Conservation (phyloP, 225 moss, liverwort and hornwort genomes). For the Lunularia cruciata region DNA sequence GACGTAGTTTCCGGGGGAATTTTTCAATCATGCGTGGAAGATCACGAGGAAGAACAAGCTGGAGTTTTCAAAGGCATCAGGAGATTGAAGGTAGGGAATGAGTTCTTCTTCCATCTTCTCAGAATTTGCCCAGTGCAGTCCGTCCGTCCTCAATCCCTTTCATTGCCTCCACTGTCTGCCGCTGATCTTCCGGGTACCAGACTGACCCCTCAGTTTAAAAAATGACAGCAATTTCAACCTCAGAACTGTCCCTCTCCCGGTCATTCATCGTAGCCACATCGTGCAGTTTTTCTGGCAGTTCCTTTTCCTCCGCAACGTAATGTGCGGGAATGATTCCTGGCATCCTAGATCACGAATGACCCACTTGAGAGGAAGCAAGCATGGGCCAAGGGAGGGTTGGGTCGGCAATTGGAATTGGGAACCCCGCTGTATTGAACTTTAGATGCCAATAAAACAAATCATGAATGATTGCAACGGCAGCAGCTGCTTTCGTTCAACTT, state of each 20-base stretch:
- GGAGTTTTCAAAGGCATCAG: constrained; percentile 24
- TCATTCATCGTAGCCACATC: too few species aligned
- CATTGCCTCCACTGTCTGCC: neutral
- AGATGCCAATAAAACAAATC: neutral
- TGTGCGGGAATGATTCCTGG: too few species aligned
- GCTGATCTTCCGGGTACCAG: neutral
- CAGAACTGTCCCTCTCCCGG: neutral
- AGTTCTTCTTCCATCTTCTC: neutral
- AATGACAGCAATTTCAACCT: neutral
- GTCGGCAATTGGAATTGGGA: neutral
- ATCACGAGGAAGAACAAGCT: constrained; percentile 18
- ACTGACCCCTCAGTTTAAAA: too few species aligned
- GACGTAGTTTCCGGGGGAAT: constrained; percentile 5
- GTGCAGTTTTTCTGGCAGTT: neutral
- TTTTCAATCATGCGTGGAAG: constrained; percentile 28
- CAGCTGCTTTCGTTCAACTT: neutral
- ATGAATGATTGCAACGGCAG: neutral
- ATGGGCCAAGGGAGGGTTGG: neutral
- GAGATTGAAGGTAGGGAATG: constrained; percentile 20
- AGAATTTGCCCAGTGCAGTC: neutral
- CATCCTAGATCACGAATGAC: neutral
- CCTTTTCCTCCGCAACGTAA: too few species aligned
- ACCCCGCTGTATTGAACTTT: neutral
- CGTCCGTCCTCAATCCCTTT: too few species aligned
- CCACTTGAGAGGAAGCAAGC: neutral